Percentiles rank a stretch among this genome's conserved stretches.
Conservation (phyloP, 2,329 filamentous ascomycete species). For the Trichoderma harzianum region DNA sequence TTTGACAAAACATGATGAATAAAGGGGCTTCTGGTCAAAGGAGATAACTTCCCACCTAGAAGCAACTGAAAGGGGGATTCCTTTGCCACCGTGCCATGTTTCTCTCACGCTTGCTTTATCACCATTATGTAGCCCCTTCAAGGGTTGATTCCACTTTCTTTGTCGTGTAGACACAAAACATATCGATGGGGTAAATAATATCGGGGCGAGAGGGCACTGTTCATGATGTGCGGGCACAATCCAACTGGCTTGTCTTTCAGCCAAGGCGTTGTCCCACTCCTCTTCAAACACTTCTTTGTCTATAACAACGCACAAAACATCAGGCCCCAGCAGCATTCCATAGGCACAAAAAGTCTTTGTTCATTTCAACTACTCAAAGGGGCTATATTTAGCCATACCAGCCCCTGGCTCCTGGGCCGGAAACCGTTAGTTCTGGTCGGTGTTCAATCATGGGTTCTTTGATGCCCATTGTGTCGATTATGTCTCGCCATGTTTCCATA, state of each 20-base stretch:
- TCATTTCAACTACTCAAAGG: neutral
- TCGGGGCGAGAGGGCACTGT: neutral
- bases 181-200: neutral
- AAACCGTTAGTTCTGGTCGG: slow-evolving; percentile 56
- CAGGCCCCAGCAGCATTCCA: too few relatives aligned
- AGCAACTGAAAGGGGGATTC: neutral
- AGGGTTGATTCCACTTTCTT: neutral
- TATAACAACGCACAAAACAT: neutral
- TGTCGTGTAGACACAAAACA: neutral
- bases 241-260: neutral
- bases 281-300: neutral
- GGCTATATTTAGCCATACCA: slow-evolving; percentile 58
- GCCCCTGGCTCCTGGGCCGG: slow-evolving; percentile 53
- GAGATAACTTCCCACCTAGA: neutral
- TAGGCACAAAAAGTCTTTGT: neutral
- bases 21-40: neutral
- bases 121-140: neutral
- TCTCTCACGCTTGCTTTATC: neutral
- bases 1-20: neutral
- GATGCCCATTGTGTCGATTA: slow-evolving; percentile 75
- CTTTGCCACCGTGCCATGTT: neutral
- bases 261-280: neutral
- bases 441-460: slow-evolving; percentile 81
- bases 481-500: slow-evolving; percentile 74
- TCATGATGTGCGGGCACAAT: neutral